Conservation (phyloP, 306 rosid species). For the Ochetophila trinervis region DNA sequence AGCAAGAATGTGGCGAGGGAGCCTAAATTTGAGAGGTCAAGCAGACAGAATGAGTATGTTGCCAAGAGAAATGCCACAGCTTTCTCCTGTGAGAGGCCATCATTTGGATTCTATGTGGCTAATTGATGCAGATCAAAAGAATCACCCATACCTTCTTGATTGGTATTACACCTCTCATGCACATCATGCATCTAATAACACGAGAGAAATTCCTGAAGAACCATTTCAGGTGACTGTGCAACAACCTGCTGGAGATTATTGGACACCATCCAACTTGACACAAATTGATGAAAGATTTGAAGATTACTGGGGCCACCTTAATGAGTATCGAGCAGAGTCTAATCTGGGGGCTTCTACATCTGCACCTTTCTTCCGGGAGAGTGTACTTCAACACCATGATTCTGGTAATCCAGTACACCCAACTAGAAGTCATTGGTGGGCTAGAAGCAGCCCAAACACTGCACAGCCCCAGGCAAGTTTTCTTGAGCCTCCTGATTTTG, state of each 20-base stretch:
- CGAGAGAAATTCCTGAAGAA: constrained; percentile 32
- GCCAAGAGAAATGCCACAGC: constrained; percentile 41
- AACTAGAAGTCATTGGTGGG: constrained; percentile 76
- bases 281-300: constrained; percentile 36
- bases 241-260: constrained; percentile 32
- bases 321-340: constrained; percentile 38
- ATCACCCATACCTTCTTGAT: constrained; percentile 73
- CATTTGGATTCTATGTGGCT: constrained; percentile 59
- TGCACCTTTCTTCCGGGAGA: constrained; percentile 51
- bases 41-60: constrained; percentile 40
- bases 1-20: constrained; percentile 43
- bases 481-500: constrained; percentile 81
- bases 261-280: constrained; percentile 46
- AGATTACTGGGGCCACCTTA: constrained; percentile 32
- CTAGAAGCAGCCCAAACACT: constrained; percentile 36
- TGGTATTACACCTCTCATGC: constrained; percentile 67
- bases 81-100: constrained; percentile 37
- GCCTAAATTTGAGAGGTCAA: constrained; percentile 36
- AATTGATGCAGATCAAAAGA: constrained; percentile 48
- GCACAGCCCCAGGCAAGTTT: constrained; percentile 60
- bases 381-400: constrained; percentile 41
- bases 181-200: constrained; percentile 18
- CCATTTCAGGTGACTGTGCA: constrained; percentile 37
- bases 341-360: constrained; percentile 71
- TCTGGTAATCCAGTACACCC: constrained; percentile 20